Evolutionary conservation across 208 protist species (phyloP), one percentile per base, ranked within the genome.

Genomic region (Trypanosoma platydactyli): DNA sequence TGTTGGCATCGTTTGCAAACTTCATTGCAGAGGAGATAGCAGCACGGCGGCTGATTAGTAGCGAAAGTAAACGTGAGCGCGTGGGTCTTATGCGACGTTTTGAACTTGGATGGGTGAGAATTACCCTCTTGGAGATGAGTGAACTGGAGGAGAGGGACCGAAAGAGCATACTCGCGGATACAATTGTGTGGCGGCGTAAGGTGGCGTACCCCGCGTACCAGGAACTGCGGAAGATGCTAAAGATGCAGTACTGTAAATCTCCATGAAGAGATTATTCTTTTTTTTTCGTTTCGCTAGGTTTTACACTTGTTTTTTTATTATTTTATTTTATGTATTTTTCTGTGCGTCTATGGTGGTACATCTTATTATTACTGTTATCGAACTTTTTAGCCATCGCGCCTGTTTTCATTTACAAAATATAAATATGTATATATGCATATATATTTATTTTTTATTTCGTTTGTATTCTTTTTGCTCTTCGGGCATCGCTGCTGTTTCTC

Each of bases 121-220:
- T 62, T 38, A 40, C 56, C 35, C 27, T 62, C 24, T 51, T 40
- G 22, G 40, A 62, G 25, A 62, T 62, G 44, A 62, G 42, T 20
- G 41, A 30, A 13, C 18, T 50, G 22, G 56, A 62, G 24, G 44
- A 62, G 22, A 46, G 24, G 13, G 38, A 81, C 56, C 40, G 52
- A 63, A 58, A 76, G 46, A 41, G 55, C 1, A 76, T 84, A 16
- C 24, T 84, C 27, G 76, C 65, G 52, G 78, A 81, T 33, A 71
- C 77, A 64, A 67, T 82, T 29, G 48, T 77, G 48, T 81, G 77
- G 78, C 71, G 64, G 20, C 48, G 80, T 5, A 53, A 57, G 25
- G 68, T 69, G 16, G 72, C 68, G 5, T 40, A 64, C 18, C 67
- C 69, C 5, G 63, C 44, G 5, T 73, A 57, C 38, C 56, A 71